A percentile compares a stretch with the other conserved stretches of the same genome.
These are phyloP conservation scores for Gremmenia infestans DNA, from an alignment of 2,329 filamentous ascomycete genomes.

Conservation along the genomic window DNA sequence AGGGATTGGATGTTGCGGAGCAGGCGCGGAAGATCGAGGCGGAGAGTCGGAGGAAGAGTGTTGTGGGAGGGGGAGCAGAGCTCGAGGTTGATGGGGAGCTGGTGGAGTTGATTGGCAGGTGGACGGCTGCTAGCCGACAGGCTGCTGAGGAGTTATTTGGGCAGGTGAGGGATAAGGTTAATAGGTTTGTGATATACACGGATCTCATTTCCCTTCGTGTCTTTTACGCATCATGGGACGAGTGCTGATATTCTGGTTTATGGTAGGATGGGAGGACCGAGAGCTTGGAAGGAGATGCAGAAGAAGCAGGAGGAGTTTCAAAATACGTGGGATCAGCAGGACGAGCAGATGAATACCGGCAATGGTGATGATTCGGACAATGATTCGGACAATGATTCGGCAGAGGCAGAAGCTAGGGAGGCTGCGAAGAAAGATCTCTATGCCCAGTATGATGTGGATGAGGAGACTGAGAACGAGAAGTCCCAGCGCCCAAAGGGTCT, in stretches of 20 bases:
- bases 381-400: slow-evolving; percentile 29
- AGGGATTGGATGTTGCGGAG: slow-evolving; percentile 43
- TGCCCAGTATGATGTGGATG: slow-evolving; percentile 30
- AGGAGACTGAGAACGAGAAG: slow-evolving; percentile 33
- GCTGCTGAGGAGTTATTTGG: slow-evolving; percentile 66
- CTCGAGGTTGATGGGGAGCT: slow-evolving; percentile 53
- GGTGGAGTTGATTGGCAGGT: slow-evolving; percentile 50
- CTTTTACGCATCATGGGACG: neutral
- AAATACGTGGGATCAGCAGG: slow-evolving; percentile 35
- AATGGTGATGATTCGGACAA: slow-evolving; percentile 11
- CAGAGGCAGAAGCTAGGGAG: slow-evolving; percentile 35
- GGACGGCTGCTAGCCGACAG: slow-evolving; percentile 53
- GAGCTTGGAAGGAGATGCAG: slow-evolving; percentile 49
- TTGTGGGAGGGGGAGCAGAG: slow-evolving; percentile 31
- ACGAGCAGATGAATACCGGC: slow-evolving; percentile 18
- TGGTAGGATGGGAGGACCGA: slow-evolving; percentile 52
- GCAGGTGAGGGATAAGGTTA: slow-evolving; percentile 53
- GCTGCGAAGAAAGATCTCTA: slow-evolving; percentile 32
- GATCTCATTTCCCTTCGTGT: neutral
- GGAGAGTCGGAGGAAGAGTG: slow-evolving; percentile 17
- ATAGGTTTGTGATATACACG: slow-evolving; percentile 31
- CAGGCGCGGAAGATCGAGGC: slow-evolving; percentile 49
- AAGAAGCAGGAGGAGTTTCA: slow-evolving; percentile 40
- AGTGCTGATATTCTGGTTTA: neutral
- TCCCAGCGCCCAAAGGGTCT: slow-evolving; percentile 29